These are phyloP conservation scores for Epichloe gansuensis DNA, from an alignment of 2,329 filamentous ascomycete genomes.

Conservation along the genomic window DNA sequence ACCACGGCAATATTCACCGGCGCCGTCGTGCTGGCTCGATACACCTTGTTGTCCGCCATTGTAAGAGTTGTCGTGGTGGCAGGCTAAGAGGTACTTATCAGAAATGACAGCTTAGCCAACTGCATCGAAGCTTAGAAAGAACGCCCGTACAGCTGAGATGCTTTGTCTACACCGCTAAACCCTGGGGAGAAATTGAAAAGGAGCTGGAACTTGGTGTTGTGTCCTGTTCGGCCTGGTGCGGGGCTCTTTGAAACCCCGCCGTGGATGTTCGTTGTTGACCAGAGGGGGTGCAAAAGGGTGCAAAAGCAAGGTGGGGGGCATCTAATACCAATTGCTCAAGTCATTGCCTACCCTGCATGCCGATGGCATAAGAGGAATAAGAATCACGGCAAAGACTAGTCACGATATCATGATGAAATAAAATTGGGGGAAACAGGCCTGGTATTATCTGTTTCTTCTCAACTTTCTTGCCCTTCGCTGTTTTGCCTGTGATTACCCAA, in stretches of 20 bases:
- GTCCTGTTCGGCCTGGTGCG: neutral
- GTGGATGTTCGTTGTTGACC: too few relatives aligned
- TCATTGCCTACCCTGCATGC: neutral
- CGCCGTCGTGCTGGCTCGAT: slow-evolving; percentile 89
- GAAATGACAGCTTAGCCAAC: neutral
- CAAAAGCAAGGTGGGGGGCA: too few relatives aligned
- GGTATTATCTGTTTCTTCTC: neutral
- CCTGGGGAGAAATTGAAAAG: neutral
- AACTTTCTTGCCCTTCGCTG: too few relatives aligned
- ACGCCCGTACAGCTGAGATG: neutral
- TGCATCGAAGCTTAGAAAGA: neutral
- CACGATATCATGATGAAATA: neutral
- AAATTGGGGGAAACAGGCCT: neutral
- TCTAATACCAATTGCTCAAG: too few relatives aligned
- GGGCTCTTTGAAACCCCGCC: neutral
- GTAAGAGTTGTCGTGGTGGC: slow-evolving; percentile 1
- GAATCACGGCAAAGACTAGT: neutral
- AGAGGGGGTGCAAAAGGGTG: too few relatives aligned
- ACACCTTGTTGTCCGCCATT: slow-evolving; percentile 49
- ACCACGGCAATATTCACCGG: slow-evolving; percentile 98
- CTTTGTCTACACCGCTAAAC: neutral
- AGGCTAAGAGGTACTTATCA: neutral
- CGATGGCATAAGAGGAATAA: neutral
- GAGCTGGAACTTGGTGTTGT: neutral
- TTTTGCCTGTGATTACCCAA: too few relatives aligned